Evolutionary conservation across 345 rosid genomes (phyloP).

Genomic region (Euphorbia lathyris): DNA sequence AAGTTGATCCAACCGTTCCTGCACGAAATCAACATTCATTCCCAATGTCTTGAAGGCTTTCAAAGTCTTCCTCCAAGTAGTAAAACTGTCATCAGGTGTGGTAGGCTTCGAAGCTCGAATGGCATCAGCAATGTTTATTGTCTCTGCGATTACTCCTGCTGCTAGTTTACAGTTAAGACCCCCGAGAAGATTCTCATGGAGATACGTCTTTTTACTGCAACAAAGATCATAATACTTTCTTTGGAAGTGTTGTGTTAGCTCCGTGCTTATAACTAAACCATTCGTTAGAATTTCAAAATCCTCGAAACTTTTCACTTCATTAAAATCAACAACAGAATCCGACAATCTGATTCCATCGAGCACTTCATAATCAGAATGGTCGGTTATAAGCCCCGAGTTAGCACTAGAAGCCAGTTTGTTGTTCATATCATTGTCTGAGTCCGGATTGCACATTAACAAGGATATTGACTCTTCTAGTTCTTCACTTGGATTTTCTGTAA

Average conservation of each 20-base stretch:
- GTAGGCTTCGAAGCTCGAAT: conserved; percentile 37
- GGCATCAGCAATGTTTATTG: conserved; percentile 38
- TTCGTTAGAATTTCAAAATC: conserved; percentile 33
- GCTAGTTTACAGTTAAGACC: conserved; percentile 32
- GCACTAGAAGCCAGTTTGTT: not conserved
- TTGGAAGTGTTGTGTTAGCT: conserved; percentile 30
- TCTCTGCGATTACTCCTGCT: conserved; percentile 30
- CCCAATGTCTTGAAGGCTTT: conserved; percentile 33
- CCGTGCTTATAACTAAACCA: conserved; percentile 35
- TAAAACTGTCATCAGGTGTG: conserved; percentile 16
- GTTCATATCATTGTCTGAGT: conserved; percentile 12
- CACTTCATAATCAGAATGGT: conserved; percentile 22
- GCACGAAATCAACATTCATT: conserved; percentile 36
- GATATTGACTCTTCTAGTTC: conserved; percentile 18
- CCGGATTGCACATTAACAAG: not conserved
- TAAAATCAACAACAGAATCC: conserved; percentile 25
- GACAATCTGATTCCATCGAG: conserved; percentile 29
- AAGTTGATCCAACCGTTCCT: conserved; percentile 24
- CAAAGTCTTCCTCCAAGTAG: conserved; percentile 34
- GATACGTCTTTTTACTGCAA: conserved; percentile 32
- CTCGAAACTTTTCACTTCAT: conserved; percentile 34
- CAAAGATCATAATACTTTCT: conserved; percentile 48
- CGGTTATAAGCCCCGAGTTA: not conserved
- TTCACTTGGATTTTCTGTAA: conserved; percentile 13
- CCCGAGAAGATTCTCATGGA: conserved; percentile 34